Evolutionary conservation across 345 rosid species (phyloP), one percentile per base, ranked within the genome.

Genomic region (Gossypium sturtianum): DNA sequence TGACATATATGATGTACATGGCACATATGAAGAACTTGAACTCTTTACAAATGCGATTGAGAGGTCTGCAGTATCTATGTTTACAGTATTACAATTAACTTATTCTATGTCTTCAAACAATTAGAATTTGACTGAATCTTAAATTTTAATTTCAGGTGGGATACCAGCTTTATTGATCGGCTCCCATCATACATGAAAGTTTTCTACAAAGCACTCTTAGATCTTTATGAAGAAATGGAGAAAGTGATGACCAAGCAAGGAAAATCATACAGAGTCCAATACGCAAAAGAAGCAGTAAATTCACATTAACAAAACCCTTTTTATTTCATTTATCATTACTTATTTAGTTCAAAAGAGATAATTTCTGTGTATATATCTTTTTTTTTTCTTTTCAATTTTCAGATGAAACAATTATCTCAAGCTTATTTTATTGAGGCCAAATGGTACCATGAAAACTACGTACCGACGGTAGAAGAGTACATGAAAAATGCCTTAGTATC

Each of bases 401-500:
- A 84, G 85, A 77, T 84, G 83, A 82, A 76, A 60, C 51, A 13
- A 12, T 69, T 38, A 8, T 73, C 45, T 3, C 72, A 59, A 25
- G 27, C 73, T 2, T 82, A 80, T 66, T 70, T 66, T 7, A 17
- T 6, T 1, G 85, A 85, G 75, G 77, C 85, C 2, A 76, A 78
- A 65, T 82, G 85, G 84, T 48, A 54, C 12, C 47, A 80, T 20
- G 15, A 69, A 12, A 8, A 54, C 0, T 22, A 78, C 62, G 20
- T 65, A 13, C 86, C 84, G 1, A 73, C 69, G 2, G 12, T 83
- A 48, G 80, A 83, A 3, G 84, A 81, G 64, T 85, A 82, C 68
- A 34, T 85, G 80, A 1, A 10, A 1, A 65, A 59, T 17, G 77
- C 76, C 29, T 13, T 72, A 8, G 51, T 72, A 6, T 12, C 80